Conservation (phyloP, 352 stramenopile genomes). For the Phytophthora nicotianae region DNA sequence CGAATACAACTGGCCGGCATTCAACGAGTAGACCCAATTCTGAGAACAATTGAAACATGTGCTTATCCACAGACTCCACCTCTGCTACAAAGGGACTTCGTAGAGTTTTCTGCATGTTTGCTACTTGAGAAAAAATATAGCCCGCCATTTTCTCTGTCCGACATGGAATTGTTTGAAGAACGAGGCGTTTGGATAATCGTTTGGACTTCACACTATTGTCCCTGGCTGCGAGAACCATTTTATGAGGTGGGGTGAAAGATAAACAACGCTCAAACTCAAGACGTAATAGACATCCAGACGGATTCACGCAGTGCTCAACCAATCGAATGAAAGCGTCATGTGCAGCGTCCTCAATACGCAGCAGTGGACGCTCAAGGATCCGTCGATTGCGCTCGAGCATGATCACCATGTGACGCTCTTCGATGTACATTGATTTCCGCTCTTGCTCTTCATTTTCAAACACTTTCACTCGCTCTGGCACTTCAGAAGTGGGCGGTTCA, state of each 20-base stretch:
- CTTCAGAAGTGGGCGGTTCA: constrained; percentile 3
- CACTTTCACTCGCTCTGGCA: constrained; percentile 31
- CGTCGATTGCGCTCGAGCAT: constrained; percentile 53
- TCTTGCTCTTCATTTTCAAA: constrained; percentile 59
- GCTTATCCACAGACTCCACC: constrained; percentile 40
- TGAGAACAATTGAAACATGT: constrained; percentile 70
- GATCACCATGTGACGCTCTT: constrained; percentile 56
- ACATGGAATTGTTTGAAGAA: constrained; percentile 58
- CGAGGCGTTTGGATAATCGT: constrained; percentile 20
- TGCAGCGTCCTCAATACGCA: constrained; percentile 55
- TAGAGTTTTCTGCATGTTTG: constrained; percentile 41
- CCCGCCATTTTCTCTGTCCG: constrained; percentile 45
- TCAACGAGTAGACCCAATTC: constrained; percentile 65
- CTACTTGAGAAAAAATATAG: constrained; percentile 42
- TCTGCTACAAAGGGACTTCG: constrained; percentile 45
- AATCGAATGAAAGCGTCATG: constrained; percentile 56
- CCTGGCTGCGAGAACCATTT: constrained; percentile 34
- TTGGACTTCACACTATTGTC: constrained; percentile 8
- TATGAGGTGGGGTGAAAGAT: constrained; percentile 39
- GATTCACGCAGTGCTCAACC: constrained; percentile 58
- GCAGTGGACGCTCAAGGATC: constrained; percentile 41
- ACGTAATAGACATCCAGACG: constrained; percentile 47
- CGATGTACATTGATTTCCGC: constrained; percentile 42
- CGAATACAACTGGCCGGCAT: constrained; percentile 64
- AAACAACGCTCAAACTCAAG: constrained; percentile 60